Evolutionary conservation across 1,139 yeast genomes (phyloP), one percentile per base, ranked within the genome.

Genomic region (Pichia sp.): DNA sequence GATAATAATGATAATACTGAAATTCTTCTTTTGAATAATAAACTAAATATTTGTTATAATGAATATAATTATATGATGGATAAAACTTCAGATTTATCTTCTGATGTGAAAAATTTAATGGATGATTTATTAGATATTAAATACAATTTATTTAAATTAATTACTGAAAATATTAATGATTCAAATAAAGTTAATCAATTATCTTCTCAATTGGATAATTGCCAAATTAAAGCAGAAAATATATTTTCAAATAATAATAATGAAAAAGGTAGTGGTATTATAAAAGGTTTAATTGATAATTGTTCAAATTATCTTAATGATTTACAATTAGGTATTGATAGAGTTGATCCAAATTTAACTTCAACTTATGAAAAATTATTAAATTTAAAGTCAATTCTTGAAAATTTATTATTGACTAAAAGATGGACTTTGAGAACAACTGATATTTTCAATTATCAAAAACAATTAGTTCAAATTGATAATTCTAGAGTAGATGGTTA

Each of bases 391-490:
- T 69, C 76, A 21, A 80, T 80, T 18, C 69, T 91, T 48, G 95
- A 86, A 54, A 86, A 85, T 52, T 67, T 91, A 51, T 69, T 88
- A 50, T 77, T 91, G 27, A 91, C 98, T 4, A 80, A 96, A 64
- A 76, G 97, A 61, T 91, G 98, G 98, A 89, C 97, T 2, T 69
- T 91, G 63, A 76, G 98, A 57, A 95, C 88, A 57, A 91, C 97
- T 0, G 98, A 91, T 63, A 69, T 91, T 51, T 91, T 84, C 64
- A 72, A 74, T 41, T 89, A 84, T 60, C 95, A 88, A 61, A 77
- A 80, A 55, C 71, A 70, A 49, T 67, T 89, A 49, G 80, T 79
- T 54, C 74, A 72, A 44, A 79, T 89, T 49, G 96, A 89, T 57
- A 81, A 76, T 41, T 61, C 74, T 48, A 69, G 96, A 52, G 69